Conservation (phyloP, 208 protist species). For the Trypanosoma brucei region DNA sequence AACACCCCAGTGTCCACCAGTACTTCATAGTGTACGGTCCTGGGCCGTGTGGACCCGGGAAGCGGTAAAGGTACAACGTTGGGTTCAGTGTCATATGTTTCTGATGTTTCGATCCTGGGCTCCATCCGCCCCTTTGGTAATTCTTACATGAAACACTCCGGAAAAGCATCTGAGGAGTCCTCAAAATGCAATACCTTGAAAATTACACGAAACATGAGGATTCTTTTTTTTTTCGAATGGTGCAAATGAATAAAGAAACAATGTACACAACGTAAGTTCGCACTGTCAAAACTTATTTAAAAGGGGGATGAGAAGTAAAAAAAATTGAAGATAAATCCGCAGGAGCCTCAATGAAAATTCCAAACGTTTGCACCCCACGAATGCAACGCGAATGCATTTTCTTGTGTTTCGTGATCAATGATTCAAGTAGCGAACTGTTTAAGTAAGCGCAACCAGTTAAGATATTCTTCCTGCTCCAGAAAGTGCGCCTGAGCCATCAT, state of each 20-base stretch:
- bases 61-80: slow-evolving; percentile 77
- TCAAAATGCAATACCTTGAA: slow-evolving; percentile 8
- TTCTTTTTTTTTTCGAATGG: too few species aligned
- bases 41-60: slow-evolving; percentile 70
- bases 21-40: slow-evolving; percentile 90
- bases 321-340: too few species aligned
- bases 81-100: slow-evolving; percentile 87
- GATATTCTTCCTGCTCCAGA: slow-evolving; percentile 80
- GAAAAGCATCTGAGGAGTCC: slow-evolving; percentile 16
- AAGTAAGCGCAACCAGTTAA: slow-evolving; percentile 71
- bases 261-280: too few species aligned
- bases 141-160: slow-evolving; percentile 18
- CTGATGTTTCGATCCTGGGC: slow-evolving; percentile 83
- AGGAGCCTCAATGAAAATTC: too few species aligned
- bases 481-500: slow-evolving; percentile 81
- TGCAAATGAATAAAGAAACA: too few species aligned
- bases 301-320: too few species aligned
- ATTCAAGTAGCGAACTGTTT: slow-evolving; percentile 45
- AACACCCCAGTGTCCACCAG: slow-evolving; percentile 87
- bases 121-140: slow-evolving; percentile 81
- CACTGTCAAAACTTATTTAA: too few species aligned
- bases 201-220: not conserved
- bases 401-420: too few species aligned
- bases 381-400: too few species aligned
- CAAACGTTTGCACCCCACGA: too few species aligned